Evolutionary conservation across 257 asterid genomes (phyloP).

Genomic region (Cruciata laevipes): DNA sequence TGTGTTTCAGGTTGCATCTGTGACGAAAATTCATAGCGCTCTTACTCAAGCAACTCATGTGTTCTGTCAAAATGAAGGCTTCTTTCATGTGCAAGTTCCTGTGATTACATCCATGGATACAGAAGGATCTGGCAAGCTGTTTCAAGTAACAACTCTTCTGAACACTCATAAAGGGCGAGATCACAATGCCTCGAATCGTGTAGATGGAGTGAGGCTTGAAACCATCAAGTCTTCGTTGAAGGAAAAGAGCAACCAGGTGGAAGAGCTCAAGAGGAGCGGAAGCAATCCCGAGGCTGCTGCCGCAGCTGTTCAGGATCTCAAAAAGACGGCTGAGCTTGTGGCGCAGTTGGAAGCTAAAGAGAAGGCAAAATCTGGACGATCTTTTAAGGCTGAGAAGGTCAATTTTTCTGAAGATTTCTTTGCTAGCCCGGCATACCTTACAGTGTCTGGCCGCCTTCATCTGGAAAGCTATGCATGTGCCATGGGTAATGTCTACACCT

Average conservation of each 20-base stretch:
- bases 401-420: slow-evolving; percentile 57
- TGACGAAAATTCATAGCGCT: slow-evolving; percentile 55
- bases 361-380: slow-evolving; percentile 26
- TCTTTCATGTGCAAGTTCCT: slow-evolving; percentile 77
- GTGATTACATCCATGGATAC: slow-evolving; percentile 58
- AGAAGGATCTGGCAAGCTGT: slow-evolving; percentile 42
- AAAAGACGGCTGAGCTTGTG: slow-evolving; percentile 46
- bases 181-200: slow-evolving; percentile 15
- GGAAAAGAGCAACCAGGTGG: slow-evolving; percentile 55
- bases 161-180: slow-evolving; percentile 23
- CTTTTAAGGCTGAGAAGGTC: slow-evolving; percentile 10
- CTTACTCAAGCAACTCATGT: slow-evolving; percentile 45
- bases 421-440: slow-evolving; percentile 38
- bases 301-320: slow-evolving; percentile 67
- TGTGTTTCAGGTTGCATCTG: slow-evolving; percentile 67
- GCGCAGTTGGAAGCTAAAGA: slow-evolving; percentile 54
- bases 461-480: slow-evolving; percentile 82
- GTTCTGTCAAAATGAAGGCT: slow-evolving; percentile 59
- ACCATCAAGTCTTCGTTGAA: slow-evolving; percentile 43
- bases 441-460: slow-evolving; percentile 70
- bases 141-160: slow-evolving; percentile 53
- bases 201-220: slow-evolving; percentile 36
- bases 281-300: slow-evolving; percentile 75
- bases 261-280: slow-evolving; percentile 56
- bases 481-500: slow-evolving; percentile 74